Conservation (phyloP, 805 yeast species). For the Lipomyces lipofer region DNA sequence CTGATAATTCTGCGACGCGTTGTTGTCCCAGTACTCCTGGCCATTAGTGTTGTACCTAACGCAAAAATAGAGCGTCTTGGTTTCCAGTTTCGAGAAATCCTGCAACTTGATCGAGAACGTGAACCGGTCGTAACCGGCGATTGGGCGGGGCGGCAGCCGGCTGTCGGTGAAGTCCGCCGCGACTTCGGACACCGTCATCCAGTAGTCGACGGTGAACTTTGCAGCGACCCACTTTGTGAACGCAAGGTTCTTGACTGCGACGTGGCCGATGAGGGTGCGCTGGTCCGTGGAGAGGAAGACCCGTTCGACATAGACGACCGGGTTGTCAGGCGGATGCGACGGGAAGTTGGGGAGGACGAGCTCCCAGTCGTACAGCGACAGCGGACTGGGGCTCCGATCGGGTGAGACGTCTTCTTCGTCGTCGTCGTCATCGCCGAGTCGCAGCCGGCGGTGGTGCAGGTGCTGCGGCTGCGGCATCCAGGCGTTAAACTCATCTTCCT, state of each 20-base stretch:
- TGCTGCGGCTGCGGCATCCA: constrained; percentile 28
- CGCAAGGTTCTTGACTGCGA: constrained; percentile 74
- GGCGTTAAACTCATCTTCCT: constrained; percentile 38
- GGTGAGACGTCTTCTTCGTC: not conserved
- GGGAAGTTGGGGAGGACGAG: constrained; percentile 40
- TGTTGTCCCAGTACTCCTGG: constrained; percentile 77
- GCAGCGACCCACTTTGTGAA: constrained; percentile 68
- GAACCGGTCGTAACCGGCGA: constrained; percentile 59
- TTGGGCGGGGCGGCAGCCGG: constrained; percentile 32
- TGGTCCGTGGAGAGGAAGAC: constrained; percentile 60
- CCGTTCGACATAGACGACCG: constrained; percentile 62
- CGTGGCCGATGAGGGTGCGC: constrained; percentile 62
- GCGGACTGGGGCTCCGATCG: constrained; percentile 15
- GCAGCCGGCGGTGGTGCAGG: constrained; percentile 33
- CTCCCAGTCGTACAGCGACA: constrained; percentile 37
- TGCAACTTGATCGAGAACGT: constrained; percentile 55
- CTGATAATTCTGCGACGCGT: constrained; percentile 57
- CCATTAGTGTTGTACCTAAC: constrained; percentile 53
- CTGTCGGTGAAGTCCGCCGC: constrained; percentile 58
- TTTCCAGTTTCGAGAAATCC: constrained; percentile 38
- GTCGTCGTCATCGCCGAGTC: constrained; percentile 31
- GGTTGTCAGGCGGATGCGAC: constrained; percentile 8
- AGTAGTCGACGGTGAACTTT: constrained; percentile 72
- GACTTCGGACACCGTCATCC: constrained; percentile 74
- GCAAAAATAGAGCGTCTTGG: constrained; percentile 51